Conservation (phyloP, 768 basidiomycete species). For the Lactifluus volemus region DNA sequence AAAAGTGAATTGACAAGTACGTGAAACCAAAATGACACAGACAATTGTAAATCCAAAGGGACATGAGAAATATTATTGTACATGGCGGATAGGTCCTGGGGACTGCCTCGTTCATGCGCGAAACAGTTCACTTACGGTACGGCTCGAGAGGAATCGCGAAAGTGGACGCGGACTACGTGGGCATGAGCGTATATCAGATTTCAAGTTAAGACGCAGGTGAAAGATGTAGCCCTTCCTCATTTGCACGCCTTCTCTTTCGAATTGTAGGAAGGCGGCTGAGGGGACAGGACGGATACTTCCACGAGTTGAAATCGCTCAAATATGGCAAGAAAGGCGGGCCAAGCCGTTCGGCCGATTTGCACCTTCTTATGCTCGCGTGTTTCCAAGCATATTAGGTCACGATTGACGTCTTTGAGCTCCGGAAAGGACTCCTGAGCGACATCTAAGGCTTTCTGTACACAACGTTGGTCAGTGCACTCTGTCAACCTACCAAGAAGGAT, state of each 20-base stretch:
- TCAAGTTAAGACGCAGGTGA: no score
- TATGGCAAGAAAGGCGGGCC: slow-evolving; percentile 18
- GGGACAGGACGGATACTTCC: slow-evolving; percentile 17
- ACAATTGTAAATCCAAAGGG: no score
- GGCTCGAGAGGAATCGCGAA: no score
- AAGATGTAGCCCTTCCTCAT: no score
- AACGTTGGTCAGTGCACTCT: not conserved
- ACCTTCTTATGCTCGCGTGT: slow-evolving; percentile 9
- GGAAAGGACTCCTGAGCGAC: slow-evolving; percentile 19
- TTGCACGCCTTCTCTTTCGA: not conserved
- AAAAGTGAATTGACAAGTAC: no score
- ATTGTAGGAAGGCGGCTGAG: slow-evolving; percentile 6
- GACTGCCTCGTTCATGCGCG: no score
- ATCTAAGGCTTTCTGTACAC: slow-evolving; percentile 20
- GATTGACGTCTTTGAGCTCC: slow-evolving; percentile 17
- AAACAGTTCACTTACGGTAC: no score
- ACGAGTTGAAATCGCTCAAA: slow-evolving; percentile 24
- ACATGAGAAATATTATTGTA: no score
- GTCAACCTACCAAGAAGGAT: not conserved
- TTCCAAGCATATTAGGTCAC: slow-evolving; percentile 17
- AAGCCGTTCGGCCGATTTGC: slow-evolving; percentile 22
- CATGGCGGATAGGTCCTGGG: no score
- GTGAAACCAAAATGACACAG: no score
- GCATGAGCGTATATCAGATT: no score
- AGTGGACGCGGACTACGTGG: no score